A percentile compares a stretch with the other conserved stretches of the same genome.
phyloP scores from a whole-genome alignment of 768 basidiomycete genomes.

The Boletus sp. region DNA sequence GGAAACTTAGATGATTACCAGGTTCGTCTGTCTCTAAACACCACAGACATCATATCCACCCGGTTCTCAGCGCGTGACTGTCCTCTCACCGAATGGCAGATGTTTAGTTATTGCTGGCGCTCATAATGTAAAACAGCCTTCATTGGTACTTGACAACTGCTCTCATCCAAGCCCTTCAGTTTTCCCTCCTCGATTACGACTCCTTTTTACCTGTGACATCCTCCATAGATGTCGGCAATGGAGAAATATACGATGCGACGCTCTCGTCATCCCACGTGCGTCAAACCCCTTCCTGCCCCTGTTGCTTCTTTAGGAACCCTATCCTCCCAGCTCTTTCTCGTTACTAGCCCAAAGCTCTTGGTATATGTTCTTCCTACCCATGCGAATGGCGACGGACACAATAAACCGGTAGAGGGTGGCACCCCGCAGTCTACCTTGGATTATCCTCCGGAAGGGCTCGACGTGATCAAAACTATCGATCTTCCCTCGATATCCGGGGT shows the following conservation, averaged over 20 bases:
- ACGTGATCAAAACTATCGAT: constrained; percentile 50
- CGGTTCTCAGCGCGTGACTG: constrained; percentile 69
- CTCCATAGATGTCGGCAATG: constrained; percentile 52
- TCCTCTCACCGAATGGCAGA: constrained; percentile 65
- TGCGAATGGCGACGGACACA: neutral
- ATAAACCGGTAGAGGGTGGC: neutral
- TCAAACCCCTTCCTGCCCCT: constrained; percentile 1
- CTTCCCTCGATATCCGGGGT: constrained; percentile 48
- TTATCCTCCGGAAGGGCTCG: constrained; percentile 27
- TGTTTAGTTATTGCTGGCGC: constrained; percentile 71
- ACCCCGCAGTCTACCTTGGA: constrained; percentile 33
- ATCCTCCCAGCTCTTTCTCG: constrained; percentile 54
- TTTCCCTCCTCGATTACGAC: constrained; percentile 66
- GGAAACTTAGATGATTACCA: constrained; percentile 78
- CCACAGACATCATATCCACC: constrained; percentile 1
- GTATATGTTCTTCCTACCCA: constrained; percentile 54
- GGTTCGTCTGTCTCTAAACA: constrained; percentile 40
- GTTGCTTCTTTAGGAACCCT: neutral
- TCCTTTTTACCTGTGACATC: constrained; percentile 47
- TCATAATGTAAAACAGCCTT: constrained; percentile 51
- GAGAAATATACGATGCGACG: constrained; percentile 84
- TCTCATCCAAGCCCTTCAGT: constrained; percentile 33
- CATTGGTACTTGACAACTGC: constrained; percentile 11
- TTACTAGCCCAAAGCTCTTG: constrained; percentile 59
- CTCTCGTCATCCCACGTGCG: constrained; percentile 67